Evolutionary conservation across 352 stramenopile genomes (phyloP).

Genomic region (Phytophthora pistaciae): DNA sequence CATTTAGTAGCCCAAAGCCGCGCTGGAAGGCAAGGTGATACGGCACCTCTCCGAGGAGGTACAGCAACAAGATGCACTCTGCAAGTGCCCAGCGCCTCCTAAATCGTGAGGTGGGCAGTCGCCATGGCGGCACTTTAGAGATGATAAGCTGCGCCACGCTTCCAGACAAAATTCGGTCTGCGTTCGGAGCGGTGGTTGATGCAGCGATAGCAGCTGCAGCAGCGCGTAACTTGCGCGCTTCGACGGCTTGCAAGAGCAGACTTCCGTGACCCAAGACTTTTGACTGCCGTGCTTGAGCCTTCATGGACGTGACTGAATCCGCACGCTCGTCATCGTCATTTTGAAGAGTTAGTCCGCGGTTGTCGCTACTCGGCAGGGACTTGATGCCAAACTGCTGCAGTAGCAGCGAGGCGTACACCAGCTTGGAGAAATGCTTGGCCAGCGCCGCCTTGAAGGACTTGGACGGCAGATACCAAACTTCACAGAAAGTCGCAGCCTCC

Average conservation of each 20-base stretch:
- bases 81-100: conserved; percentile 33
- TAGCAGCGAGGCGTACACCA: conserved; percentile 58
- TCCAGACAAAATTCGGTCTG: conserved; percentile 12
- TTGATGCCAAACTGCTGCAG: conserved; percentile 39
- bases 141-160: conserved; percentile 8
- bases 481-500: conserved; percentile 54
- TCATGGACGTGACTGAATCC: conserved; percentile 53
- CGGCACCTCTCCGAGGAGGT: conserved; percentile 51
- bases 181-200: not conserved
- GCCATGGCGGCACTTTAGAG: conserved; percentile 26
- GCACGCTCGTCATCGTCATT: conserved; percentile 9
- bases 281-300: conserved; percentile 35
- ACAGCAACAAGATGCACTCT: conserved; percentile 45
- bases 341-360: not conserved
- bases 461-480: conserved; percentile 53
- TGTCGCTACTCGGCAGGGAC: not conserved
- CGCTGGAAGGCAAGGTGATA: conserved; percentile 59
- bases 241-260: conserved; percentile 37
- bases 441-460: conserved; percentile 54
- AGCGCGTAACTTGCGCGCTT: conserved; percentile 24
- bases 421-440: conserved; percentile 63
- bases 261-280: conserved; percentile 48
- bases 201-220: conserved; percentile 16
- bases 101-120: conserved; percentile 41
- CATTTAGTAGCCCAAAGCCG: conserved; percentile 54